Conservation (phyloP, 306 rosid genomes). For the Prunus fruticosa region DNA sequence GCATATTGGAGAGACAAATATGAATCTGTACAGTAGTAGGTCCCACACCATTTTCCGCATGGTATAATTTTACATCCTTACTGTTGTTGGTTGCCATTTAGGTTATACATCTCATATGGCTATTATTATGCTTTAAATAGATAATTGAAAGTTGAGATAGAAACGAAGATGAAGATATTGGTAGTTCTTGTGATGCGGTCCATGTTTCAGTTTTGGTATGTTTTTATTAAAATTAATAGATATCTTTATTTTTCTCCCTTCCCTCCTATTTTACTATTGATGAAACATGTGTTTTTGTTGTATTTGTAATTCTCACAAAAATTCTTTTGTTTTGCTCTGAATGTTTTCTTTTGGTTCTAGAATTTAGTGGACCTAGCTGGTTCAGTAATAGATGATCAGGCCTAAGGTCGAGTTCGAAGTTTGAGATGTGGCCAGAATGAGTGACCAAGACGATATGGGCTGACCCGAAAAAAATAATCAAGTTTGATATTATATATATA, state of each 20-base stretch:
- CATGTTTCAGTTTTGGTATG: conserved; percentile 93
- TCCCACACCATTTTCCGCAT: conserved; percentile 97
- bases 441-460: too few relatives aligned
- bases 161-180: conserved; percentile 57
- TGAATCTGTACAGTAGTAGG: conserved; percentile 92
- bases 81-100: conserved; percentile 1
- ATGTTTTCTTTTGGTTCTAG: conserved; percentile 39
- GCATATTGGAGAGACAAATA: conserved; percentile 96
- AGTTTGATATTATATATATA: too few relatives aligned
- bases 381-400: conserved; percentile 34
- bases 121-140: conserved; percentile 28
- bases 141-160: conserved; percentile 91
- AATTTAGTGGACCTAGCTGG: conserved; percentile 99
- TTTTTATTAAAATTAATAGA: conserved; percentile 9
- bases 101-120: conserved; percentile 15
- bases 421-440: too few relatives aligned
- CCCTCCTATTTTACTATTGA: conserved; percentile 1
- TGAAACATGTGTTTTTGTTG: not conserved
- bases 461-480: too few relatives aligned
- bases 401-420: too few relatives aligned
- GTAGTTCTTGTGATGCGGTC: conserved; percentile 76
- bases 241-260: not conserved
- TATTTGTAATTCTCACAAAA: not conserved
- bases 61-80: conserved; percentile 45
- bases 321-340: not conserved